Base-by-base conservation (phyloP, 2,329 filamentous ascomycete species). In the Beauveria sp. region DNA sequence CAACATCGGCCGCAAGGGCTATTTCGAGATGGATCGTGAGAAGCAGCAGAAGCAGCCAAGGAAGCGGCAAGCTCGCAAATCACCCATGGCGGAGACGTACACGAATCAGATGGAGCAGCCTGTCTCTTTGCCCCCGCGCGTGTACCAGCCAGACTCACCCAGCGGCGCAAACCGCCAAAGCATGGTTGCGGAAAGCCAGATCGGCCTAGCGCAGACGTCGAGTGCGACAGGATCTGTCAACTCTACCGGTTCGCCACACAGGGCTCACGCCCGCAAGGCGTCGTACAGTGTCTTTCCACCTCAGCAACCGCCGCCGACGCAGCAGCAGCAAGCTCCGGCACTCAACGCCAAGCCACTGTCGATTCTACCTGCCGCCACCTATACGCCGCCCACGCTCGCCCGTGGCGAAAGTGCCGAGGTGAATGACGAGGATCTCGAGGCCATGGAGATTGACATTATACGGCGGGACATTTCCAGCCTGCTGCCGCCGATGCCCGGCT, bases 1-100 rank as follows among this genome's bases (percentile, higher is more conserved):
- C 14, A 82, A 82, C 28, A 83, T 86, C 56, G 79, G 72, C 60
- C 74, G 77, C 66, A 75, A 76, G 54, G 75, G 78, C 72, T 78
- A 78, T 73, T 66, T 70, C 66, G 80, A 79, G 69, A 78, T 76
- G 65, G 79, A 77, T 67, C 77, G 71, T 67, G 79, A 74, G 60
- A 60, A 46, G 40, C 49, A 53, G 40, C 49, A 38, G 16, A 72
- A 74, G 63, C 43, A n/a, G 24, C 38, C 49, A n/a, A 56, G 26
- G 28, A 62, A 50, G 50, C 46, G 46, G 28, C 50, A 51, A n/a
- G 22, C 57, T 12, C 26, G 30, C 51, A 61, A 56, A 12, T 61
- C 59, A 10, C 59, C 46, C 40, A 51, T 61, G 30, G 57, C 59
- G 34, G 52, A 57, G 46, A 56, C 46, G 9, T 61, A 61, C 26